Evolutionary conservation across 2,329 filamentous ascomycete species (phyloP).

Genomic region (Fusarium poae): DNA sequence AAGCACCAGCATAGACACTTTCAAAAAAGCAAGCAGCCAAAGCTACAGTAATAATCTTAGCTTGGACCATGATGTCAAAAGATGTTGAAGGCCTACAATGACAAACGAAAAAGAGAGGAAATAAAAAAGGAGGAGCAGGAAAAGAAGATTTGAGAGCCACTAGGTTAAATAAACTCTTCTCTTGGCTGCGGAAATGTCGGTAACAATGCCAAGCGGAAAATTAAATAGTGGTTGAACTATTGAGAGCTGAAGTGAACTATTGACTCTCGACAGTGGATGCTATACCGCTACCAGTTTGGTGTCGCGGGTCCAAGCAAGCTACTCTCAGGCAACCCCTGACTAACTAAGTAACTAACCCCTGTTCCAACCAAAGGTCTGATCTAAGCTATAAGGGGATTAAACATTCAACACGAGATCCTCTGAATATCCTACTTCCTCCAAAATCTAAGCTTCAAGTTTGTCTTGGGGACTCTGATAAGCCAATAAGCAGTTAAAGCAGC

Average conservation of each 20-base stretch:
- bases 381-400: too few relatives aligned
- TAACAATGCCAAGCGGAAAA: background rate
- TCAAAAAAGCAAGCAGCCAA: background rate
- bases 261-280: background rate
- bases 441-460: background rate
- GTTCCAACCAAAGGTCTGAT: too few relatives aligned
- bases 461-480: constrained; percentile 26
- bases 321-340: background rate
- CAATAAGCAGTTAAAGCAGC: constrained; percentile 51
- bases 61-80: background rate
- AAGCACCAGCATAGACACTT: background rate
- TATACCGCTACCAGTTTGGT: background rate
- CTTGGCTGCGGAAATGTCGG: background rate
- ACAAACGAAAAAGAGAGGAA: too few relatives aligned
- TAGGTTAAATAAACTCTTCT: background rate
- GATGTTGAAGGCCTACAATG: too few relatives aligned
- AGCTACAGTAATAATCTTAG: background rate
- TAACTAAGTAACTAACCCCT: background rate
- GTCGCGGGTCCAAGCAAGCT: background rate
- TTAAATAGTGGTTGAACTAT: background rate
- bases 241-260: background rate
- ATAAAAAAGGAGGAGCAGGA: too few relatives aligned
- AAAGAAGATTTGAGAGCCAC: background rate
- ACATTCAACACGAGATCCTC: too few relatives aligned
- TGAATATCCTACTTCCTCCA: background rate